These are phyloP conservation scores for Zelonia costaricensis DNA, from an alignment of 208 protist genomes.

Conservation along the genomic window DNA sequence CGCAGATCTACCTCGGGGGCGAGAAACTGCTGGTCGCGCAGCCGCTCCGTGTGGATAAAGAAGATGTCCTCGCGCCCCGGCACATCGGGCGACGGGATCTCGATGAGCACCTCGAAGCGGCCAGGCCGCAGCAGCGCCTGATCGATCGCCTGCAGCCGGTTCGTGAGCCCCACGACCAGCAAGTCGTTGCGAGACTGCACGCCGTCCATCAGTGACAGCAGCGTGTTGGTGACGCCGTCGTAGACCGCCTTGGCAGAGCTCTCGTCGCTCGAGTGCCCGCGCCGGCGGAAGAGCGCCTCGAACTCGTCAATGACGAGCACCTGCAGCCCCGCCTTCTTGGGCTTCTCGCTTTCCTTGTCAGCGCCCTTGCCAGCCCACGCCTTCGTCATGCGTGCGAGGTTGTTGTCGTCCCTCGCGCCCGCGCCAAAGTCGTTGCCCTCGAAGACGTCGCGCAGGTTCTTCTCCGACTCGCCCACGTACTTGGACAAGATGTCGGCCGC, in stretches of 20 bases:
- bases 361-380: too few relatives aligned
- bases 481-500: constrained; percentile 98
- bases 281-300: constrained; percentile 97
- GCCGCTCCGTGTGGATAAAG: constrained; percentile 87
- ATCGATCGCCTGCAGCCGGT: constrained; percentile 91
- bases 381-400: too few relatives aligned
- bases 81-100: constrained; percentile 83
- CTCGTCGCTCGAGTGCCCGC: constrained; percentile 87
- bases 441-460: constrained; percentile 99
- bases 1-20: constrained; percentile 83
- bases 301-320: constrained; percentile 99
- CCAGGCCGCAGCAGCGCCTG: constrained; percentile 92
- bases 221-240: constrained; percentile 99
- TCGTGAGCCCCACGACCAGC: constrained; percentile 95
- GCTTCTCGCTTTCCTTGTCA: not conserved
- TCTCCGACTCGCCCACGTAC: constrained; percentile 99
- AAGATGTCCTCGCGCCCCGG: constrained; percentile 89
- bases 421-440: constrained; percentile 88
- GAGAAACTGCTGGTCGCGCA: constrained; percentile 88
- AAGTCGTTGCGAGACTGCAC: constrained; percentile 88
- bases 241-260: constrained; percentile 95
- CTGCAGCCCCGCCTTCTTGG: constrained; percentile 80
- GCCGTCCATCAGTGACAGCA: constrained; percentile 95
- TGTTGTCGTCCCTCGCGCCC: constrained; percentile 33
- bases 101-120: constrained; percentile 94